Evolutionary conservation across 257 asterid genomes (phyloP), one percentile per base, ranked within the genome.

Genomic region (Petrea volubilis): DNA sequence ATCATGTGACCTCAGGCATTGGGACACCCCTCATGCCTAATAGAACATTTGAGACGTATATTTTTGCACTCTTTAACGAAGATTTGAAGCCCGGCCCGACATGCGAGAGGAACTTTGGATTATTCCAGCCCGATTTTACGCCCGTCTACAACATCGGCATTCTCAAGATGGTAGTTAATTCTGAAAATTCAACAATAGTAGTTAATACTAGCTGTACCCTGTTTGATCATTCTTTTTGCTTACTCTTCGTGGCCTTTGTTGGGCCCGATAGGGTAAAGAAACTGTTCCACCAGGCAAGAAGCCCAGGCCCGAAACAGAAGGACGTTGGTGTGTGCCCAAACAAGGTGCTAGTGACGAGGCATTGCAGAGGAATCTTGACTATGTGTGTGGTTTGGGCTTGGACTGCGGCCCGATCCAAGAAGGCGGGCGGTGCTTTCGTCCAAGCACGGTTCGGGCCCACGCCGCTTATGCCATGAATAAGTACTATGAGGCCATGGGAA

Each of bases 11-110:
- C 17, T 82, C 82, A 3, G 74, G 77, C 64, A 61, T 79, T 20
- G 87, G 84, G 49, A 79, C 84, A 41, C 82, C 87, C 13, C 74
- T 79, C 50, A 82, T 76, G 82, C 84, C 82, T 0, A 78, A 76
- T 36, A 70, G 67, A 46, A 73, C 84, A 13, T 71, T 82, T 18
- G 87, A 82, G 61, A 82, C 87, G 0, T 79, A 82, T 60, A 25
- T 82, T 60, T 82, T 82, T 17, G 74, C 84, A n/a, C 58, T 82
- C 5, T 74, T 74, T 66, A 87, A 87, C 3, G 94, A 87, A 59
- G 80, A 85, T 75, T 28, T 79, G 60, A 87, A 85, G 67, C 89
- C 89, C 3, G 91, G 89, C 28, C 91, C 91, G 18, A 79, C 75
- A 5, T 78, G 82, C 24, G 94, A 85, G 53, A 79, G 88, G 74